These are phyloP conservation scores for Cladosporium sp. DNA, from an alignment of 2,329 filamentous ascomycete genomes.

Conservation along the genomic window DNA sequence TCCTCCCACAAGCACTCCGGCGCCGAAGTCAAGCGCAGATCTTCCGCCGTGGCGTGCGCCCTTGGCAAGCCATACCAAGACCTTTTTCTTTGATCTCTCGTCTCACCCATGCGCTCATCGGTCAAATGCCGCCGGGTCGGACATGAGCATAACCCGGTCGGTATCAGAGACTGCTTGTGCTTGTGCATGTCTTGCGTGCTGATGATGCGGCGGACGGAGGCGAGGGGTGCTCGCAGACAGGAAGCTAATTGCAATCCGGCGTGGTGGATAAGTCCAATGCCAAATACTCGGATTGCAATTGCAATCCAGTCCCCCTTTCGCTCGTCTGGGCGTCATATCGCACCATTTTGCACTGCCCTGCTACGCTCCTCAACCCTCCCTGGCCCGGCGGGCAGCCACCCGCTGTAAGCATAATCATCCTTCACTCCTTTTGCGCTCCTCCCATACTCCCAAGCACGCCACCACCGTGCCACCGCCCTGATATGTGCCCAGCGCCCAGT, in stretches of 20 bases:
- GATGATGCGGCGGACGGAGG: neutral
- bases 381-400: slow-evolving; percentile 10
- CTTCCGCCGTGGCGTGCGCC: slow-evolving; percentile 1
- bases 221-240: neutral
- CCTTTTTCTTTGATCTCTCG: slow-evolving; percentile 7
- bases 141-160: neutral
- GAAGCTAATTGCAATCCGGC: neutral
- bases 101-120: slow-evolving; percentile 18
- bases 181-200: slow-evolving; percentile 12
- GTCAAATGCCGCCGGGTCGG: slow-evolving; percentile 15
- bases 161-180: slow-evolving; percentile 4
- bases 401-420: slow-evolving; percentile 22
- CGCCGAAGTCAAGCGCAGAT: slow-evolving; percentile 20
- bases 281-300: neutral
- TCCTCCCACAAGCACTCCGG: slow-evolving; percentile 16
- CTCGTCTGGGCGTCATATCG: neutral
- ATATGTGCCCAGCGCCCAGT: slow-evolving; percentile 11
- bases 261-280: neutral
- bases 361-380: neutral
- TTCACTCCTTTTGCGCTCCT: slow-evolving; percentile 11
- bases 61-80: slow-evolving; percentile 19
- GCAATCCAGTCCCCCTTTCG: neutral
- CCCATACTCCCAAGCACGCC: neutral
- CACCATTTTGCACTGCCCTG: neutral
- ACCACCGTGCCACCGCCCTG: slow-evolving; percentile 1